A percentile compares a stretch with the other conserved stretches of the same genome.
Evolutionary conservation across 805 yeast genomes (phyloP).

Genomic region (Ogataea sp.): DNA sequence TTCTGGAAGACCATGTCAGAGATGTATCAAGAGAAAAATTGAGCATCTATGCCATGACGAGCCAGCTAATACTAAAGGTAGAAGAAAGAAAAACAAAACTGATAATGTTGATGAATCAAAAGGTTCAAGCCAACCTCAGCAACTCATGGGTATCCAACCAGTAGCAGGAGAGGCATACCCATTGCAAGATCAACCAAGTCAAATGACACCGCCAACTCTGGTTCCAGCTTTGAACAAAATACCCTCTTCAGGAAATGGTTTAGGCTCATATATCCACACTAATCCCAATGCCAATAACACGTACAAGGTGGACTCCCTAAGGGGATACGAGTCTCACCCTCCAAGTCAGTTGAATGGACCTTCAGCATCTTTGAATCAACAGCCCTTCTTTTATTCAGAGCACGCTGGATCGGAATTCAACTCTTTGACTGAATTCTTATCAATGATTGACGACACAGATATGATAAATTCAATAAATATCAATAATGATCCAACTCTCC

Average conservation of each 20-base stretch:
- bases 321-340: constrained; percentile 1
- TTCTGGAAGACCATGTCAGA: constrained; percentile 61
- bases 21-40: constrained; percentile 82
- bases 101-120: neutral
- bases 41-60: constrained; percentile 84
- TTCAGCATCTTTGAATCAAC: constrained; percentile 35
- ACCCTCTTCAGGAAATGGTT: neutral
- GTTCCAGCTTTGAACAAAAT: neutral
- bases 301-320: neutral
- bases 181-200: too few species aligned
- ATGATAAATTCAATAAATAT: constrained; percentile 37
- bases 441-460: constrained; percentile 85
- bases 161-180: too few species aligned
- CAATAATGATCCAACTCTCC: constrained; percentile 28
- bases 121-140: too few species aligned
- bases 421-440: constrained; percentile 79
- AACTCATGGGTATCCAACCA: too few species aligned
- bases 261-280: neutral
- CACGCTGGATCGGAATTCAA: constrained; percentile 91
- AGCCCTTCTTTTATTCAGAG: constrained; percentile 79
- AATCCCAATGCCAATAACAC: neutral
- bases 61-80: constrained; percentile 36
- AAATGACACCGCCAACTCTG: neutral
- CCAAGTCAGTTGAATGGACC: constrained; percentile 1
- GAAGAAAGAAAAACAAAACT: constrained; percentile 14